Percentiles rank a stretch among this genome's conserved stretches.
phyloP scores from a whole-genome alignment of 768 basidiomycete genomes.

The Boletus reticuloceps region DNA sequence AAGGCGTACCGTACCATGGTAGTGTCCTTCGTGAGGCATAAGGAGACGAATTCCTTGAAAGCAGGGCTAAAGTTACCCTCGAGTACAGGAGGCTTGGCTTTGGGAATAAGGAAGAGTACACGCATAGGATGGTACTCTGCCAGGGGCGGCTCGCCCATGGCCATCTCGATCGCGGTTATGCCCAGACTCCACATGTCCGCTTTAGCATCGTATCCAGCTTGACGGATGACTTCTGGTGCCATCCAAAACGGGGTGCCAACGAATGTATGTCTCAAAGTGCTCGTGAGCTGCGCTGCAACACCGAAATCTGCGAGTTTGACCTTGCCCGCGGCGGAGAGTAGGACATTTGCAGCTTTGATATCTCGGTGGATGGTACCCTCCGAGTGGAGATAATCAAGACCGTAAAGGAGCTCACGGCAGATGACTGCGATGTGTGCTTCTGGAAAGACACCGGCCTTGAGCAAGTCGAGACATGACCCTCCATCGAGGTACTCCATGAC shows the following conservation, averaged over 20 bases:
- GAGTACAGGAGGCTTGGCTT: constrained; percentile 88
- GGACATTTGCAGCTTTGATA: constrained; percentile 97
- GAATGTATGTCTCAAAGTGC: constrained; percentile 92
- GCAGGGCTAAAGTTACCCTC: constrained; percentile 81
- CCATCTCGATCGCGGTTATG: constrained; percentile 98
- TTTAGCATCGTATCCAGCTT: constrained; percentile 93
- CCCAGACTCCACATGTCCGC: constrained; percentile 99
- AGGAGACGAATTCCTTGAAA: constrained; percentile 91
- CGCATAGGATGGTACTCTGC: constrained; percentile 99
- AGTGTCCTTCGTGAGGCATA: constrained; percentile 93
- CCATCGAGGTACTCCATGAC: constrained; percentile 99
- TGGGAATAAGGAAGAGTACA: constrained; percentile 95
- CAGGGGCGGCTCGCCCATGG: constrained; percentile 93
- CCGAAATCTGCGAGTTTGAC: constrained; percentile 99
- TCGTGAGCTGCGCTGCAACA: constrained; percentile 95
- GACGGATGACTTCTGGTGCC: constrained; percentile 98
- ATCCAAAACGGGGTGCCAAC: constrained; percentile 98
- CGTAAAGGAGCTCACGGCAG: constrained; percentile 87
- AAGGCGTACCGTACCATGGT: constrained; percentile 48
- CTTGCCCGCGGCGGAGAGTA: constrained; percentile 85
- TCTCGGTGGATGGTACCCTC: constrained; percentile 98
- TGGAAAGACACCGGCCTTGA: constrained; percentile 87
- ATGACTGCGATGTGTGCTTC: constrained; percentile 95
- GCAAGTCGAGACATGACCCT: constrained; percentile 95
- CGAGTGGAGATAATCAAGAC: constrained; percentile 93